These are phyloP conservation scores for Ophiostoma quercus DNA, from an alignment of 2,329 filamentous ascomycete genomes.

Conservation along the genomic window DNA sequence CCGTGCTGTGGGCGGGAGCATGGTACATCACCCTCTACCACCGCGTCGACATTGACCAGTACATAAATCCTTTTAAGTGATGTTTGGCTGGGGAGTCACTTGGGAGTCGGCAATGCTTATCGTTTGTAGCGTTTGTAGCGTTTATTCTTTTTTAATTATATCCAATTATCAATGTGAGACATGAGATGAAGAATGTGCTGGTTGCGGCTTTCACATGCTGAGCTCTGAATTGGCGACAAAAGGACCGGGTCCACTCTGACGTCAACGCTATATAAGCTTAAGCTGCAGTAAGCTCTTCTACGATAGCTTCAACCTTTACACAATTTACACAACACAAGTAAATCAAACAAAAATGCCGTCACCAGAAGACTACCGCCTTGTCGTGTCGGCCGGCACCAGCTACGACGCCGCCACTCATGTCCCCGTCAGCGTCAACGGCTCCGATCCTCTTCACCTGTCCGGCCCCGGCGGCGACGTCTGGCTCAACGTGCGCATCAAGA, in stretches of 20 bases:
- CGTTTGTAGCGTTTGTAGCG: too few species aligned
- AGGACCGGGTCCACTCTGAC: conserved; percentile 13
- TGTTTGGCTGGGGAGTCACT: neutral
- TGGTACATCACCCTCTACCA: conserved; percentile 57
- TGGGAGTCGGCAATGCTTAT: too few species aligned
- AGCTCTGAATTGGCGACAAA: neutral
- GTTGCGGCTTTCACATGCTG: conserved; percentile 8
- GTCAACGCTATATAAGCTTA: neutral
- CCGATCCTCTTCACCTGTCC: conserved; percentile 54
- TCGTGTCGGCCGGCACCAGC: conserved; percentile 71
- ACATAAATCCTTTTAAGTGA: conserved; percentile 29
- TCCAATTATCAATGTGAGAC: neutral
- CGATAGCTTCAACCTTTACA: neutral
- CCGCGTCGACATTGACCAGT: conserved; percentile 54
- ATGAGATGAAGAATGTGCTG: neutral
- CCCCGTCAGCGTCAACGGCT: conserved; percentile 65
- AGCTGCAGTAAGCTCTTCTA: neutral
- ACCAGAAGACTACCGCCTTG: conserved; percentile 65
- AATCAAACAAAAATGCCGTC: conserved; percentile 18
- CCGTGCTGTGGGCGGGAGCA: conserved; percentile 71
- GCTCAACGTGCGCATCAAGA: conserved; percentile 68
- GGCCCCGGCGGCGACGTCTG: conserved; percentile 60
- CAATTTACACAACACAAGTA: neutral
- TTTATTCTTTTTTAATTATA: too few species aligned
- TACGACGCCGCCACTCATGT: conserved; percentile 71